Conservation (phyloP, 257 asterid genomes). For the Solanum dulcamara region DNA sequence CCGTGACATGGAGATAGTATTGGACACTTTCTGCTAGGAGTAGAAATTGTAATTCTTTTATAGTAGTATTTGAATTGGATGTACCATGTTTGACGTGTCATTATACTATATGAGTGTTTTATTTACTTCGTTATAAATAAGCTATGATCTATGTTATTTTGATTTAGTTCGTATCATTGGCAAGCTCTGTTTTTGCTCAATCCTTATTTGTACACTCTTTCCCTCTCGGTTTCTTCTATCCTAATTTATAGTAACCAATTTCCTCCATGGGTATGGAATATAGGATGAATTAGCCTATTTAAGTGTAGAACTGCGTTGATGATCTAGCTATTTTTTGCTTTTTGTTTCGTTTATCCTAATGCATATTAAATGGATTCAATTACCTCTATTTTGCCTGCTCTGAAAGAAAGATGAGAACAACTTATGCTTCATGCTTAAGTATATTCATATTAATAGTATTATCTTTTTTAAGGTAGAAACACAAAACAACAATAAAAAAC, state of each 20-base stretch:
- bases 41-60: neutral
- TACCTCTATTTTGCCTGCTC: neutral
- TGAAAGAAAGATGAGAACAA: neutral
- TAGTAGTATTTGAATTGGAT: neutral
- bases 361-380: neutral
- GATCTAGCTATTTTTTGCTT: neutral
- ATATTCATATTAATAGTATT: neutral
- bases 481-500: neutral
- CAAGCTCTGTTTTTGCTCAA: neutral
- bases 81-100: neutral
- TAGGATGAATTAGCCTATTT: neutral
- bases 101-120: neutral
- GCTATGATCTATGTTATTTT: neutral
- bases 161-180: neutral
- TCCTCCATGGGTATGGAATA: neutral
- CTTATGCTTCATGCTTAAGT: too few relatives aligned
- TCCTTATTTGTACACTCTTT: neutral
- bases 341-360: neutral
- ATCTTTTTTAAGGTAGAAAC: neutral
- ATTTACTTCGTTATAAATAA: neutral
- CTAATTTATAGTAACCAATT: neutral
- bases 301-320: neutral
- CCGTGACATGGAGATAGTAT: neutral
- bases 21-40: neutral
- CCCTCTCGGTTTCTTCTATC: neutral